Percentiles rank a stretch among this genome's conserved stretches.
Evolutionary conservation across 2,329 filamentous ascomycete species (phyloP).

Genomic region (Colletotrichum spaethianum): DNA sequence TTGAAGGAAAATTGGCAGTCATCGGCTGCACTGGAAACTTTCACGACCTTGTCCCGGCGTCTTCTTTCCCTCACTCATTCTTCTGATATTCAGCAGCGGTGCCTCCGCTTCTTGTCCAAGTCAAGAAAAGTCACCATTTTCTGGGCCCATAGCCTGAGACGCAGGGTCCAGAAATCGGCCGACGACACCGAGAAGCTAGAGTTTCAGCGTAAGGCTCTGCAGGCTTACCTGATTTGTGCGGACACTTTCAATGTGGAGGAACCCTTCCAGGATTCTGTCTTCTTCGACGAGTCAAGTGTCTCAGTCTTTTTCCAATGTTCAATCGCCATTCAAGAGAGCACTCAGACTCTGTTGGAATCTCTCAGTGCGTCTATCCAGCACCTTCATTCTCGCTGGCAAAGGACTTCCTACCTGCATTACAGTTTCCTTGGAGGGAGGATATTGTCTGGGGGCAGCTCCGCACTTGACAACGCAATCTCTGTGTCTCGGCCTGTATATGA

Average conservation of each 20-base stretch:
- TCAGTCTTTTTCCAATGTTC: too few relatives aligned
- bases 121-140: conserved; percentile 52
- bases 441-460: too few relatives aligned
- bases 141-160: conserved; percentile 56
- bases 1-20: conserved; percentile 68
- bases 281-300: too few relatives aligned
- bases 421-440: too few relatives aligned
- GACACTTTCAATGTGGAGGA: too few relatives aligned
- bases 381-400: too few relatives aligned
- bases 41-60: conserved; percentile 57
- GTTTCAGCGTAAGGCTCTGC: conserved; percentile 52
- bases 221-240: conserved; percentile 58
- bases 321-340: too few relatives aligned
- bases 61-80: conserved; percentile 56
- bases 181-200: conserved; percentile 48
- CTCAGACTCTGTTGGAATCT: too few relatives aligned
- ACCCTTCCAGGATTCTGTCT: too few relatives aligned
- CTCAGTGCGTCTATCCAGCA: too few relatives aligned
- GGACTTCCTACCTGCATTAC: too few relatives aligned
- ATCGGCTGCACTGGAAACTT: conserved; percentile 54
- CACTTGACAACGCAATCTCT: too few relatives aligned
- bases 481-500: not conserved
- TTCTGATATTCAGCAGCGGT: conserved; percentile 42
- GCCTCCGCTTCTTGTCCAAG: conserved; percentile 49
- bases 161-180: conserved; percentile 44